Percentiles rank a stretch among this genome's conserved stretches.
These are phyloP conservation scores for Trametes meyenii DNA, from an alignment of 768 basidiomycete genomes.

Conservation along the genomic window DNA sequence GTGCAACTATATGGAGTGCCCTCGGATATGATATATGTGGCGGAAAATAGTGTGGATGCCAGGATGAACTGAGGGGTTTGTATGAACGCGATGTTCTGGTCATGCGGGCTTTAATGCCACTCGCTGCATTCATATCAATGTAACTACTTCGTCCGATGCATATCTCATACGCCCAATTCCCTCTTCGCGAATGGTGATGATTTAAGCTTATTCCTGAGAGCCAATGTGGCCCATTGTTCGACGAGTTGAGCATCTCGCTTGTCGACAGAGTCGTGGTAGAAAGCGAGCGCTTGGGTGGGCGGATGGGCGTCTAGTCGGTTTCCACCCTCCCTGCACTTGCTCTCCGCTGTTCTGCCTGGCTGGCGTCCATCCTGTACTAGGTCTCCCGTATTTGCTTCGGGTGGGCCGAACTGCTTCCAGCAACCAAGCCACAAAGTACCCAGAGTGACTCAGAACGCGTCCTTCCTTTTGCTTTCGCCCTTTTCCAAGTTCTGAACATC, in stretches of 20 bases:
- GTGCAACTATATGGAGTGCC: no score
- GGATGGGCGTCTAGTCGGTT: conserved; percentile 15
- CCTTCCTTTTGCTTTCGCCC: conserved; percentile 31
- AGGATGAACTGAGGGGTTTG: no score
- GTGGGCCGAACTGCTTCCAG: conserved; percentile 18
- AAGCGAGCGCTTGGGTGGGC: conserved; percentile 7
- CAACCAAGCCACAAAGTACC: conserved; percentile 17
- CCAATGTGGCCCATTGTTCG: conserved; percentile 10
- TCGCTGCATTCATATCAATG: no score
- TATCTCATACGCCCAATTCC: not conserved
- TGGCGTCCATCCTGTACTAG: conserved; percentile 26
- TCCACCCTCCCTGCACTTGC: conserved; percentile 25
- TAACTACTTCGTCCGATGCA: not conserved
- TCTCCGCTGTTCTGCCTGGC: conserved; percentile 31
- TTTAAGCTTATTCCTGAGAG: not conserved
- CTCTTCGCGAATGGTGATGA: no score
- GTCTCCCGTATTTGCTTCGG: conserved; percentile 19
- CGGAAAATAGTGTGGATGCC: no score
- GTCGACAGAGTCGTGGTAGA: not conserved
- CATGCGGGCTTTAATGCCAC: no score
- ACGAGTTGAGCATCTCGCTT: conserved; percentile 12
- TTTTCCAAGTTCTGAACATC: conserved; percentile 23
- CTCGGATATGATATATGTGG: no score
- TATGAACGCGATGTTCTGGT: no score
- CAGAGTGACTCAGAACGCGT: conserved; percentile 32